Conservation (phyloP, 352 stramenopile genomes). For the Globisporangium orthogonon region DNA sequence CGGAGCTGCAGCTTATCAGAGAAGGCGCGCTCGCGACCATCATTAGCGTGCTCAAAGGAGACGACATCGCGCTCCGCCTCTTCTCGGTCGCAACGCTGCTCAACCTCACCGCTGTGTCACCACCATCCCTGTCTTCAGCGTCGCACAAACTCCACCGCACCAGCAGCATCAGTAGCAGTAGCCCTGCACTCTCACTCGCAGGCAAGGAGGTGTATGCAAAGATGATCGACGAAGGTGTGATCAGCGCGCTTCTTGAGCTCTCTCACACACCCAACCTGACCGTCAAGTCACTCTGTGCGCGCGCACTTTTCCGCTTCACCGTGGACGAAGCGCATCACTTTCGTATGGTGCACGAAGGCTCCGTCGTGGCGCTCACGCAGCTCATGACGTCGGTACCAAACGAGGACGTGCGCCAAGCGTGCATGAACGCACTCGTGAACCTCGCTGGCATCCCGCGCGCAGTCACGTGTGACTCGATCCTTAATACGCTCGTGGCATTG, state of each 20-base stretch:
- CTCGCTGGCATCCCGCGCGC: constrained; percentile 59
- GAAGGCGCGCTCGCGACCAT: constrained; percentile 63
- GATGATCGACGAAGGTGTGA: constrained; percentile 70
- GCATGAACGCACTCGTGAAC: constrained; percentile 70
- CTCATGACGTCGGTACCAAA: constrained; percentile 45
- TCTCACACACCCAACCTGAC: constrained; percentile 53
- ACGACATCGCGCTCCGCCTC: constrained; percentile 57
- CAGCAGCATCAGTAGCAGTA: not conserved
- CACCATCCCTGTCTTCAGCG: constrained; percentile 1
- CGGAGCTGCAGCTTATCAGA: constrained; percentile 63
- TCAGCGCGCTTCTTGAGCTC: constrained; percentile 55
- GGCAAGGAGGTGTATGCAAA: constrained; percentile 51
- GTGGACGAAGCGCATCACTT: constrained; percentile 73
- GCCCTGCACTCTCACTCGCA: constrained; percentile 15
- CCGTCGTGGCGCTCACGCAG: constrained; percentile 55
- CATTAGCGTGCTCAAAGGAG: constrained; percentile 52
- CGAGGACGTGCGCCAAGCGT: constrained; percentile 49
- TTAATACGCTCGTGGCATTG: constrained; percentile 44
- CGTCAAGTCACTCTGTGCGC: constrained; percentile 64
- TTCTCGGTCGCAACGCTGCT: constrained; percentile 67
- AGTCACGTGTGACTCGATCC: constrained; percentile 62
- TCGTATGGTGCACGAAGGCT: constrained; percentile 71
- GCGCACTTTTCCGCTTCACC: constrained; percentile 62
- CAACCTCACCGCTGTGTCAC: constrained; percentile 42
- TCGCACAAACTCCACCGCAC: not conserved